phyloP scores from a whole-genome alignment of 2,329 filamentous ascomycete genomes.

The Colletotrichum phormii region DNA sequence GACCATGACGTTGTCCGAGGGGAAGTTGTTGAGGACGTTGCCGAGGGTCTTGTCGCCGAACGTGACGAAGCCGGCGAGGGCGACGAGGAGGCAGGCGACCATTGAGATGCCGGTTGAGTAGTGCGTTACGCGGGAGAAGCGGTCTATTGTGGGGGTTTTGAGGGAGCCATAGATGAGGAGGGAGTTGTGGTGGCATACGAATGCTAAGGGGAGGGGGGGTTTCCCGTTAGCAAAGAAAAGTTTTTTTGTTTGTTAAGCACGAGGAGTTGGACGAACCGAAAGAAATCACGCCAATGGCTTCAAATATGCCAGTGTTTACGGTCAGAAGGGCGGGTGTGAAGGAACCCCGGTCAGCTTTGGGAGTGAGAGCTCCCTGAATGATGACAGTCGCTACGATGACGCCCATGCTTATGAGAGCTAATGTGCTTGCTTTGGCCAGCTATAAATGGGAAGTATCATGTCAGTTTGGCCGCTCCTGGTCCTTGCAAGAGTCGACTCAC shows the following conservation, averaged over 20 bases:
- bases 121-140: slow-evolving; percentile 93
- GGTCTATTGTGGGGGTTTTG: slow-evolving; percentile 92
- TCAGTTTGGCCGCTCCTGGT: slow-evolving; percentile 11
- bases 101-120: slow-evolving; percentile 92
- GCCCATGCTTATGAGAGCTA: slow-evolving; percentile 92
- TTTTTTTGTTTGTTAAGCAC: background rate
- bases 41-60: slow-evolving; percentile 93
- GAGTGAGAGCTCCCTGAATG: slow-evolving; percentile 82
- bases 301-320: slow-evolving; percentile 90
- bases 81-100: slow-evolving; percentile 90
- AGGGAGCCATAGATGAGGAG: slow-evolving; percentile 97
- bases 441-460: slow-evolving; percentile 49
- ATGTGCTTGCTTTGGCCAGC: slow-evolving; percentile 94
- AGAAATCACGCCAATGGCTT: slow-evolving; percentile 97
- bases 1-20: slow-evolving; percentile 89
- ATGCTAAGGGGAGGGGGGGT: slow-evolving; percentile 63
- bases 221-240: slow-evolving; percentile 42
- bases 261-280: slow-evolving; percentile 72
- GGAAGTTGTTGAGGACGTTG: slow-evolving; percentile 98
- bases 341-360: slow-evolving; percentile 76
- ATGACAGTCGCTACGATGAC: slow-evolving; percentile 91
- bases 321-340: slow-evolving; percentile 77
- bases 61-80: slow-evolving; percentile 87
- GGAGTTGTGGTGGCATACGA: slow-evolving; percentile 90
- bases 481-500: slow-evolving; percentile 56